Base-by-base conservation (phyloP, 163 green algal genomes). In the Scenedesmus sp. region DNA sequence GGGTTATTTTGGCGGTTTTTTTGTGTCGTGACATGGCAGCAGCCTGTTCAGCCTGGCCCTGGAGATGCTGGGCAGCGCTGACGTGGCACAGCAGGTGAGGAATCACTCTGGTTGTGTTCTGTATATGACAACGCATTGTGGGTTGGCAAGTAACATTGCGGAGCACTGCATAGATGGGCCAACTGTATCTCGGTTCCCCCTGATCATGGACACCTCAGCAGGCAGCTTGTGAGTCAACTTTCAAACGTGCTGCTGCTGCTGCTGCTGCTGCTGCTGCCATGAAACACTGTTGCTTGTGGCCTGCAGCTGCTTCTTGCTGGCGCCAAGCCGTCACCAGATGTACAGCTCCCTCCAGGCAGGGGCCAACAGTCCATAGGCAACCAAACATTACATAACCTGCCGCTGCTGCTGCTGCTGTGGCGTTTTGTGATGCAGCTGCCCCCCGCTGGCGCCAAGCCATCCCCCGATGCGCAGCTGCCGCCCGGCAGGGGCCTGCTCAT, bases 401-500 rank as follows among this genome's bases (percentile, higher is more conserved):
- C 66, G 79, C 13, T 86, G 54, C 79, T 66, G 52, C 15, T 86
- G 9, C 9, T 59, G 34, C 4, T 85, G 10, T 23, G 62, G 46
- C 16, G 77, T 10, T 85, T 34, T 82, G 57, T 76, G 34, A 20
- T 76, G 23, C 16, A 94, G 59, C 60, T 90, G 55, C 89, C 91
- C n/a, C 59, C 88, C 10, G 84, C 91, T 12, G 94, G 93, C 18
- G 66, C 82, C 52, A 96, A 96, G 93, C 91, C 92, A 64, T 87
- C 93, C 1, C 67, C 76, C n/a, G 90, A 93, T n/a, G 64, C 90
- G 55, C 90, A 88, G 82, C 88, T 96, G 82, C 23, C 56, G 4
- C n/a, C 82, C 12, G 93, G 97, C 62, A 92, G 94, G 23, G 96
- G 94, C 15, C 93, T 97, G 20, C 95, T 98, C 56, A 96, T 98